Conservation (phyloP, 2,329 filamentous ascomycete genomes). For the Scolecobasidium constrictum region DNA sequence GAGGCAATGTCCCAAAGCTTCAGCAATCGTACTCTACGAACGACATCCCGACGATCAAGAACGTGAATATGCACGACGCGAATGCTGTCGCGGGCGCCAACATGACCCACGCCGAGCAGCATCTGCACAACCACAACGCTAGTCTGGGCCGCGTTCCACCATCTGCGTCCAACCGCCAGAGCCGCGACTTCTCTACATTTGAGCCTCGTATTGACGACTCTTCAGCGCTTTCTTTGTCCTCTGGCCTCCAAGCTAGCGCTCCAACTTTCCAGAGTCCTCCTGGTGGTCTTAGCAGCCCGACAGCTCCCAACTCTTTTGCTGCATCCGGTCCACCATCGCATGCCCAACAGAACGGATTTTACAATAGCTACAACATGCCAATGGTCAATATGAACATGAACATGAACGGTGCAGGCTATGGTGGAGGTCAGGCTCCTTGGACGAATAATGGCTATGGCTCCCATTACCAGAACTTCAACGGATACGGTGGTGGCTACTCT, state of each 20-base stretch:
- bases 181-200: conserved; percentile 53
- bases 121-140: conserved; percentile 63
- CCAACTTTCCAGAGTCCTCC: conserved; percentile 50
- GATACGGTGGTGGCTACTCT: conserved; percentile 32
- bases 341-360: background rate
- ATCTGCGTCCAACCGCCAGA: conserved; percentile 57
- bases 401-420: conserved; percentile 44
- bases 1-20: conserved; percentile 58
- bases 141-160: conserved; percentile 70
- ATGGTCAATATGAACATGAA: conserved; percentile 58
- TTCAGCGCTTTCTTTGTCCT: conserved; percentile 52
- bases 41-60: conserved; percentile 80
- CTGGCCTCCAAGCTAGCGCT: conserved; percentile 69
- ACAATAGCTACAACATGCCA: conserved; percentile 31
- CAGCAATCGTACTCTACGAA: conserved; percentile 85
- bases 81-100: conserved; percentile 18
- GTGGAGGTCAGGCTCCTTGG: conserved; percentile 1
- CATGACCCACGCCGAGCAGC: conserved; percentile 51
- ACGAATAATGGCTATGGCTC: conserved; percentile 34
- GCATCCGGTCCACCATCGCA: background rate
- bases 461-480: conserved; percentile 38
- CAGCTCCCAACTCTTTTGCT: background rate
- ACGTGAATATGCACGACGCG: conserved; percentile 29
- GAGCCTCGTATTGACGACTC: conserved; percentile 36
- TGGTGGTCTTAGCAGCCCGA: background rate